Base-by-base conservation (phyloP, 2,329 filamentous ascomycete species). In the Coleophoma cylindrospora region DNA sequence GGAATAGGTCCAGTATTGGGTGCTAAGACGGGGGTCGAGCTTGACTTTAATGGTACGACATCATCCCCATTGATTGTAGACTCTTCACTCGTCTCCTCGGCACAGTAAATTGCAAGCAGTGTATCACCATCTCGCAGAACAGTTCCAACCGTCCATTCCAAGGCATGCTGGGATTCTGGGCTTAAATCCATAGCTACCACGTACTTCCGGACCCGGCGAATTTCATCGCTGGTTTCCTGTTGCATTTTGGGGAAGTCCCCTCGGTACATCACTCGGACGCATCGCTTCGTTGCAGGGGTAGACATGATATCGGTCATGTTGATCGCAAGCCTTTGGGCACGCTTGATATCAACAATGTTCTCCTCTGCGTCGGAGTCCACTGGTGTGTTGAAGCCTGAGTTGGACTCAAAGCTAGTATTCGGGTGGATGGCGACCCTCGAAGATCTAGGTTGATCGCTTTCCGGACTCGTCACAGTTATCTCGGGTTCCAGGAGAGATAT, bases 111-210 rank as follows among this genome's bases (percentile, higher is more conserved):
- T 2, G 90, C 91, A 54, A 96, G 84, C 34, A 99, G 76, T 0
- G 92, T 97, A 65, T 99, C 94, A 8, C 94, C 94, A 60, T 97
- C 91, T 45, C 94, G 82, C 32, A 99, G 75, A 6, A 97, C 91
- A 0, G 92, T 97, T 8, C 94, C 94, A 50, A 99, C 91, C 0
- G 92, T 94, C 94, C 94, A 99, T 67, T 99, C 94, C 33, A 99
- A 76, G 1, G 94, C 94, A 66, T 97, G 95, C 7, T 89, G 89
- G 4, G 92, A 91, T 70, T 99, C 94, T 36, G 94, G 89, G 59
- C 91, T 96, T 3, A 97, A 73, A 68, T 99, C 94, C 0, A 90
- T 96, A 3, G 94, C 92, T n/a, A 96, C 91, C 14, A 99, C 74
- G 65, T 97, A 99, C 61, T 94, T 95, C 48, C 94, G 81, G 53